These are phyloP conservation scores for Dactylellina drechsleri DNA, from an alignment of 2,329 filamentous ascomycete species.

Conservation along the genomic window DNA sequence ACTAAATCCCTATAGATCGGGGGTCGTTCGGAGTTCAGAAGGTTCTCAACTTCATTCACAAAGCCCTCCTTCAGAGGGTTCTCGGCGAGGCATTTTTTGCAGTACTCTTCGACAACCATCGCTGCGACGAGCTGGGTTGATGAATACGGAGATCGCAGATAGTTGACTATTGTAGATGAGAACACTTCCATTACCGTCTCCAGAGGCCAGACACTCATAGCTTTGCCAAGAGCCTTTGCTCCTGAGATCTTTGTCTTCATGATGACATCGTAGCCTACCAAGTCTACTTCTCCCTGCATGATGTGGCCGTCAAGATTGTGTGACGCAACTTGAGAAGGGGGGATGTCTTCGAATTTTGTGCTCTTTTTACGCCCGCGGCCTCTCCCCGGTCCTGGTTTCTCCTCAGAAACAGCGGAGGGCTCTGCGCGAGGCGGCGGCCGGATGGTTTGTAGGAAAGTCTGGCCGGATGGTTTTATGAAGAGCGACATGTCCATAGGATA, in stretches of 20 bases:
- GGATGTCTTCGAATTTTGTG: constrained; percentile 79
- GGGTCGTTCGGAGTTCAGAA: constrained; percentile 84
- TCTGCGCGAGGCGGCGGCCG: constrained; percentile 58
- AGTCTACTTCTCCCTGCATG: constrained; percentile 94
- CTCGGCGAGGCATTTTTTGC: constrained; percentile 67
- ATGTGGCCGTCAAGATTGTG: constrained; percentile 98
- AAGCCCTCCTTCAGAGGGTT: constrained; percentile 67
- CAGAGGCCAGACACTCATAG: constrained; percentile 80
- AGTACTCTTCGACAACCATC: constrained; percentile 88
- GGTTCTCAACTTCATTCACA: constrained; percentile 72
- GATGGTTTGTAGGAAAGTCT: constrained; percentile 71
- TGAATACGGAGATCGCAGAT: constrained; percentile 77
- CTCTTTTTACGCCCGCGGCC: constrained; percentile 75
- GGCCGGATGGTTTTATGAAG: constrained; percentile 92
- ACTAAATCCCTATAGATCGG: constrained; percentile 87
- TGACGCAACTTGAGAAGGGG: constrained; percentile 69
- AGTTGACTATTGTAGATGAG: constrained; percentile 72
- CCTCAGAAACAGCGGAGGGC: constrained; percentile 61
- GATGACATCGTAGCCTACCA: constrained; percentile 88
- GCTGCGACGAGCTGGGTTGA: constrained; percentile 86
- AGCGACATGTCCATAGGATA: constrained; percentile 89
- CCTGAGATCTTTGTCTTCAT: constrained; percentile 89
- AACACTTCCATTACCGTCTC: constrained; percentile 71
- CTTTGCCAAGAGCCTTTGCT: constrained; percentile 83
- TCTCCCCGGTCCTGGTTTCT: constrained; percentile 69